phyloP scores from a whole-genome alignment of 2,329 filamentous ascomycete genomes.

The Dothideomycetidae sp. region DNA sequence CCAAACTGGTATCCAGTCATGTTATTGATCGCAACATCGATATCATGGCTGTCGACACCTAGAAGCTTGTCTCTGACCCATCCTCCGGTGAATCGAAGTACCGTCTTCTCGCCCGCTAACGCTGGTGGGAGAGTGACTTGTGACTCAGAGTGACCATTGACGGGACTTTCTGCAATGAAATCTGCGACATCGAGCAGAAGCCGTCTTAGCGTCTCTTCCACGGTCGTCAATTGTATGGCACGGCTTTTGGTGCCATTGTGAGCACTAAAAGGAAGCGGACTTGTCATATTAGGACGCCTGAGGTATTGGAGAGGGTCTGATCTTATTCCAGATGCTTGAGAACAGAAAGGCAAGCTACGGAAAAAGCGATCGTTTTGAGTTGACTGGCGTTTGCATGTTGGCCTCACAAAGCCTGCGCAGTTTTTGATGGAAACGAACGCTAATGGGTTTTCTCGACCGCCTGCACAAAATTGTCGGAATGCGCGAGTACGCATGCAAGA shows the following conservation, averaged over 20 bases:
- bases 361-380: neutral
- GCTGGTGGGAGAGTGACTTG: constrained; percentile 29
- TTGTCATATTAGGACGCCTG: constrained; percentile 1
- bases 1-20: constrained; percentile 73
- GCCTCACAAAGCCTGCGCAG: neutral
- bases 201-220: constrained; percentile 57
- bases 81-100: constrained; percentile 67
- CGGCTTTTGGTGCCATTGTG: constrained; percentile 19
- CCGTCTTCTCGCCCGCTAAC: constrained; percentile 32
- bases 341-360: too few relatives aligned
- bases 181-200: constrained; percentile 71
- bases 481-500: neutral
- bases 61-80: constrained; percentile 81
- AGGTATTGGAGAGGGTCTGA: constrained; percentile 14
- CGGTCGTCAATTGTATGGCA: constrained; percentile 46
- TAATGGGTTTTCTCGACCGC: neutral
- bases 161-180: constrained; percentile 42
- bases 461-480: neutral
- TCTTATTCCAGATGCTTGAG: too few relatives aligned
- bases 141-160: constrained; percentile 14
- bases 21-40: constrained; percentile 71
- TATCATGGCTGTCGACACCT: constrained; percentile 58
- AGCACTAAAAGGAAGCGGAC: constrained; percentile 14
- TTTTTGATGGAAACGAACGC: neutral
- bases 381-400: neutral